Evolutionary conservation across 1,284 basidiomycete species (phyloP), one percentile per base, ranked within the genome.

Genomic region (Naganishia liquefaciens): DNA sequence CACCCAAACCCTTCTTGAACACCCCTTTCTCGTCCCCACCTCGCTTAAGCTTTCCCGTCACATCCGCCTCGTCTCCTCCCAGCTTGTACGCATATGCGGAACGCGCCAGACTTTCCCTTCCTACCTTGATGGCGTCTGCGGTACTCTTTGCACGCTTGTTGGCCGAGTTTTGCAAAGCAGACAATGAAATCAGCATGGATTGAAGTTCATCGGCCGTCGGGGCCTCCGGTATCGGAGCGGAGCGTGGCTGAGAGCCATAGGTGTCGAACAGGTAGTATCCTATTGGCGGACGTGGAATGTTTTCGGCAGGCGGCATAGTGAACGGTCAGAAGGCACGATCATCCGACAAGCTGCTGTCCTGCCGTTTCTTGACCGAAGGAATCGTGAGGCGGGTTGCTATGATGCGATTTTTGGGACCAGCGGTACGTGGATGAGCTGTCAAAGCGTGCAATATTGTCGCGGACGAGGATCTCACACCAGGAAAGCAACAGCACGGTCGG

Each of bases 221-320:
- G 2, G 47, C 15, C 30, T 10, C 10, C 7, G 55, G 55, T 19
- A 58, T 58, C 15, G 54, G 54, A 44, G 43, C 25, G 17, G 54
- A 44, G 40, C 54, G 54, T 5, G 54, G 54, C 25, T 55, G 42
- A 27, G 5, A 19, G 11, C 40, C 54, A 28, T 46, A 55, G 6
- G 23, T 27, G 54, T 55, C 27, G 11, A 55, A 21, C 23, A 55
- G 42, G 42, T 55, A 55, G 21, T 55, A 55, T 19, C 40, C 54
- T 55, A 28, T 44, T 19, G 54, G 54, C 6, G 54, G 54, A 40
- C 54, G 40, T 55, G 54, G 54, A 7, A 55, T 21, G 54, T 55
- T 42, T 27, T 55, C 54, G 54, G 54, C 10, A 6, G 53, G 40
- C 5, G 54, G 54, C 54, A 55, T 55, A 15, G 25, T 55, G 54